Evolutionary conservation across 2,329 filamentous ascomycete genomes (phyloP).

Genomic region (Chrysoporthe cubensis): DNA sequence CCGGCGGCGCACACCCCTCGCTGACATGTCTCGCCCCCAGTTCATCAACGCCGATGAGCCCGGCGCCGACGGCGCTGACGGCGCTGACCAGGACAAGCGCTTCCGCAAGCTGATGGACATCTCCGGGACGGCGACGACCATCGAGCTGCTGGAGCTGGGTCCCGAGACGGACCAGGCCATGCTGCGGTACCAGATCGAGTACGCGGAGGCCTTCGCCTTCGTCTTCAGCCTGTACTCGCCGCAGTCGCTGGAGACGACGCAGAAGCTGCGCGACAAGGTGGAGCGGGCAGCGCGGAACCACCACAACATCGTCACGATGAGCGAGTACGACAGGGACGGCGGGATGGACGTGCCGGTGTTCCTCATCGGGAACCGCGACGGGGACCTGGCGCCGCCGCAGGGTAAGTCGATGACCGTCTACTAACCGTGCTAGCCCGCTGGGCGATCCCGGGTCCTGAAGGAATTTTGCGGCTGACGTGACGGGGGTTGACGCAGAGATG

Average conservation of each 20-base stretch:
- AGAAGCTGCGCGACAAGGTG: slow-evolving; percentile 27
- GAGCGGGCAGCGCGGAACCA: slow-evolving; percentile 26
- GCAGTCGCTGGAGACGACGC: slow-evolving; percentile 26
- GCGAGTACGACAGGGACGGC: slow-evolving; percentile 24
- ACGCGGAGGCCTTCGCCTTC: slow-evolving; percentile 28
- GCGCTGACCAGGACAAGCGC: slow-evolving; percentile 23
- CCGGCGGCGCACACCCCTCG: background rate
- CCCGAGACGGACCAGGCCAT: slow-evolving; percentile 28
- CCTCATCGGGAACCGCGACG: slow-evolving; percentile 28
- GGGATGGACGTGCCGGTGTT: slow-evolving; percentile 28
- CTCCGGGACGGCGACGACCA: slow-evolving; percentile 22
- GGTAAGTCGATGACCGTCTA: slow-evolving; percentile 18
- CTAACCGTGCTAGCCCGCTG: no score
- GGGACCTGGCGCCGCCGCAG: slow-evolving; percentile 28
- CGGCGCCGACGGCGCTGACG: background rate
- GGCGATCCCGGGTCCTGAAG: no score
- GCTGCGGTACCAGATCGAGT: slow-evolving; percentile 30
- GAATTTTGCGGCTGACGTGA: slow-evolving; percentile 10
- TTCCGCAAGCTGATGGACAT: slow-evolving; percentile 30
- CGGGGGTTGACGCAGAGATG: slow-evolving; percentile 11
- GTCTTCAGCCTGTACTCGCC: slow-evolving; percentile 29
- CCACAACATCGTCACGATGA: slow-evolving; percentile 30
- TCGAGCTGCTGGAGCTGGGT: slow-evolving; percentile 29
- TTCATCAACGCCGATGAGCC: slow-evolving; percentile 27
- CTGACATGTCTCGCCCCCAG: slow-evolving; percentile 15